A percentile compares a stretch with the other conserved stretches of the same genome.
phyloP scores from a whole-genome alignment of 306 rosid genomes.

The Rubus parviflorus region DNA sequence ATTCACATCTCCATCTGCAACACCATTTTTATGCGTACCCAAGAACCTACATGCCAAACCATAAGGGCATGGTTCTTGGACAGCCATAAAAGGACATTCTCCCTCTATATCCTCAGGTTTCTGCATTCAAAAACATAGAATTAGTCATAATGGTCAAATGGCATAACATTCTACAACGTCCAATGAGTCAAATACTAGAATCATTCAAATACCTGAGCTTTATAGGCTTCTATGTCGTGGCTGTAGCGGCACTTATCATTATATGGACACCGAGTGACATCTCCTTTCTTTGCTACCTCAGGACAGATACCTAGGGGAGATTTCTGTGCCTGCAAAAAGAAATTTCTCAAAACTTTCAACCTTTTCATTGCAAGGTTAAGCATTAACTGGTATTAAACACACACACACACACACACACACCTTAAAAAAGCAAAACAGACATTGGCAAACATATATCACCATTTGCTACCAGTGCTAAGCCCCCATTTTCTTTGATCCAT shows the following conservation, averaged over 20 bases:
- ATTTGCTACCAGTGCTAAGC: too few species aligned
- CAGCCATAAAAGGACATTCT: conserved; percentile 66
- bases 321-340: conserved; percentile 58
- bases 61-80: conserved; percentile 63
- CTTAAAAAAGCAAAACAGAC: too few species aligned
- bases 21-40: conserved; percentile 54
- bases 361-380: too few species aligned
- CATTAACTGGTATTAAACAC: too few species aligned
- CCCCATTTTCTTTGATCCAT: too few species aligned
- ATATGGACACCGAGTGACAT: conserved; percentile 64
- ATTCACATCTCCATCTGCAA: conserved; percentile 28
- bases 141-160: conserved; percentile 5
- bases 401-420: too few species aligned
- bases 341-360: background rate
- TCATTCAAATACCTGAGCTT: conserved; percentile 58
- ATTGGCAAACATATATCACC: too few species aligned
- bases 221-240: conserved; percentile 76
- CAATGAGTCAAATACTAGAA: background rate
- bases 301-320: conserved; percentile 66
- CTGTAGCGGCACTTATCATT: conserved; percentile 82
- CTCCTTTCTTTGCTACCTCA: conserved; percentile 65
- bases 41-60: conserved; percentile 79
- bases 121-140: conserved; percentile 40
- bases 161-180: background rate
- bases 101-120: conserved; percentile 80